Evolutionary conservation across 1,139 yeast species (phyloP), one percentile per base, ranked within the genome.

Genomic region (Nakaseomyces uthaithaninus): DNA sequence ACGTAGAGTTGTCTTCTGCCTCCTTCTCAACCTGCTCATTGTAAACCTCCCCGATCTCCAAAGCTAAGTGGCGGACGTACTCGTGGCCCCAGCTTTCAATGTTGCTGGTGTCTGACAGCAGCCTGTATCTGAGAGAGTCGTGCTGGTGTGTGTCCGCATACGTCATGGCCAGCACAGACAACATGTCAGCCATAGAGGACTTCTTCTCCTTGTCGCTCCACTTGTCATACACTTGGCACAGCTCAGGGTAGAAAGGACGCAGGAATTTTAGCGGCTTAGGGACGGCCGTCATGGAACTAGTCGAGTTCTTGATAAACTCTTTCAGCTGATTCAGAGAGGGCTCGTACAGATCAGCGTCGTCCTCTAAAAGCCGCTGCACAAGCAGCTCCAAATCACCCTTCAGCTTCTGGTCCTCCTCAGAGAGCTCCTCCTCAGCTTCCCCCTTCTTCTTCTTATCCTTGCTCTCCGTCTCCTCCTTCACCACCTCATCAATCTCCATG

Each of bases 221-320:
- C 26, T 69, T 66, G 36, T 75, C 79, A 60, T 82, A 84, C 31
- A 83, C 65, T 41, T 68, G 73, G 35, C 77, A 74, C 55, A 91
- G 69, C 23, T 71, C 59, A 15, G 81, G 80, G 60, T 80, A 91
- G 54, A 79, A 86, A 12, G 97, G 95, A 55, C 95, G 78, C 52
- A 93, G 72, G 60, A 93, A 93, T 67, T 93, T 93, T 65, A 91
- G 74, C 11, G 99, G 98, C 62, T 91, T 93, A 36, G 99, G 99
- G 36, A 93, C 98, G 1, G 99, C 99, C 2, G 98, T 93, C 96
- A 91, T 91, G 7, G 97, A 87, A 25, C 96, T 85, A 3, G 98
- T 91, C 12, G 97, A 84, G 40, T 94, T 94, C 52, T 86, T 79
- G 54, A 91, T 89, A 54, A 76, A 77, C 40, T 73, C 75, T 59